Evolutionary conservation across 2,329 filamentous ascomycete genomes (phyloP).

Genomic region (Myriangium duriaei): DNA sequence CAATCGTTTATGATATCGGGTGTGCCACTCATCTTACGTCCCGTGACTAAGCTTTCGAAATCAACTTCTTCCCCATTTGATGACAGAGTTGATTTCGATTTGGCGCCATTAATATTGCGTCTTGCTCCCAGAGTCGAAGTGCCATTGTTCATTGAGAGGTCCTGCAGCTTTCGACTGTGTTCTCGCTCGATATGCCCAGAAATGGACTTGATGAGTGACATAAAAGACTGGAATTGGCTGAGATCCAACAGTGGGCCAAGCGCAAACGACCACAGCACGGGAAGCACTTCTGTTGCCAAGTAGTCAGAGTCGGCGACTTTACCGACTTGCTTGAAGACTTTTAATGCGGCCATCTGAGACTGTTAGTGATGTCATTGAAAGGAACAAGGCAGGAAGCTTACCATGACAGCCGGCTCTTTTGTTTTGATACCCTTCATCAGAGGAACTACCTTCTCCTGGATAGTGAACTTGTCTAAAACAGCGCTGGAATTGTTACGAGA

Average conservation of each 20-base stretch:
- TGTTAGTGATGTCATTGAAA: background rate
- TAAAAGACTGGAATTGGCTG: constrained; percentile 74
- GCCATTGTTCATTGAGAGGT: constrained; percentile 51
- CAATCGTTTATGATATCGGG: constrained; percentile 33
- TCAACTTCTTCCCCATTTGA: constrained; percentile 52
- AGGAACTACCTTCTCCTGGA: constrained; percentile 94
- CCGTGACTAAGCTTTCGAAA: constrained; percentile 83
- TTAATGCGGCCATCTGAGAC: constrained; percentile 62
- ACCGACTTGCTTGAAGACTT: constrained; percentile 73
- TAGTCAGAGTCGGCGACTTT: constrained; percentile 77
- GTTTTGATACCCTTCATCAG: constrained; percentile 89
- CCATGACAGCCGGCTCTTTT: constrained; percentile 93
- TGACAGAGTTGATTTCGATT: background rate
- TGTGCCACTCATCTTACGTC: constrained; percentile 38
- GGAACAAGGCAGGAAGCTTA: constrained; percentile 17
- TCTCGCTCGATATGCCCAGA: constrained; percentile 76
- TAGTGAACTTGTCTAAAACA: constrained; percentile 91
- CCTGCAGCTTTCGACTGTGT: constrained; percentile 76
- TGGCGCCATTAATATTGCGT: constrained; percentile 47
- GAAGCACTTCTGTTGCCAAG: constrained; percentile 79
- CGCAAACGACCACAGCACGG: constrained; percentile 82
- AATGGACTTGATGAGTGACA: constrained; percentile 72
- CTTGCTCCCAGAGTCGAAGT: constrained; percentile 21
- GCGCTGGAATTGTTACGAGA: constrained; percentile 44
- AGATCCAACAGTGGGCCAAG: constrained; percentile 80